These are phyloP conservation scores for Cercophora scortea DNA, from an alignment of 495 filamentous ascomycete genomes.

Conservation along the genomic window DNA sequence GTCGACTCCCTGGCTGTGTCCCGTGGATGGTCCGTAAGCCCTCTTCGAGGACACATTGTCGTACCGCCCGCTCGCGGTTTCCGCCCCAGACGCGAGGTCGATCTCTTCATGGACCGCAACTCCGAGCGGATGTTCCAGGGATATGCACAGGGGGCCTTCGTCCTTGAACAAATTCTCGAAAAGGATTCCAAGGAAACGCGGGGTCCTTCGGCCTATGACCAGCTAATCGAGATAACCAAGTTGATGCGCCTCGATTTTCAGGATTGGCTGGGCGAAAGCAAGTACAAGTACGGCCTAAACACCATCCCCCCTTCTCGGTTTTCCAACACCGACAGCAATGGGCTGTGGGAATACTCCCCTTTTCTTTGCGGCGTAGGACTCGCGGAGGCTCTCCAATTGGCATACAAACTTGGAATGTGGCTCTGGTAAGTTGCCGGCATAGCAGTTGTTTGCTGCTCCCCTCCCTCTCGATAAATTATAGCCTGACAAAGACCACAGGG, in stretches of 20 bases:
- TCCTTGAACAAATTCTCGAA: neutral
- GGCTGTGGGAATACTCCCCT: constrained; percentile 44
- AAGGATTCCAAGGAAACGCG: neutral
- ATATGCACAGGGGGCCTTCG: constrained; percentile 6
- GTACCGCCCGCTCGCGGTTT: constrained; percentile 21
- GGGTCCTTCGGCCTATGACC: neutral
- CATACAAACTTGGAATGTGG: constrained; percentile 22
- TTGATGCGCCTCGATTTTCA: constrained; percentile 23
- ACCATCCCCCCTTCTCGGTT: constrained; percentile 37
- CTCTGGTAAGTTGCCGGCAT: constrained; percentile 26
- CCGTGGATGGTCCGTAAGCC: constrained; percentile 31
- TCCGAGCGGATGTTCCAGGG: constrained; percentile 12
- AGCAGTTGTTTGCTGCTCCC: neutral
- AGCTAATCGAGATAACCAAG: constrained; percentile 3
- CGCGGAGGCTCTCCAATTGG: constrained; percentile 28
- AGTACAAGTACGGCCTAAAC: constrained; percentile 27
- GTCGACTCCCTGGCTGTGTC: constrained; percentile 35
- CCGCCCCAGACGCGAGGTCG: constrained; percentile 33
- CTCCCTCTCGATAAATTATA: neutral
- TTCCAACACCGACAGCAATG: constrained; percentile 32
- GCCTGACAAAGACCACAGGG: neutral
- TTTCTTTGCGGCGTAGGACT: constrained; percentile 42
- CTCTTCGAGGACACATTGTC: constrained; percentile 23
- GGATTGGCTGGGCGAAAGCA: constrained; percentile 36
- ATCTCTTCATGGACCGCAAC: constrained; percentile 33